Conservation (phyloP, 345 rosid genomes). For the Clausena lansium region DNA sequence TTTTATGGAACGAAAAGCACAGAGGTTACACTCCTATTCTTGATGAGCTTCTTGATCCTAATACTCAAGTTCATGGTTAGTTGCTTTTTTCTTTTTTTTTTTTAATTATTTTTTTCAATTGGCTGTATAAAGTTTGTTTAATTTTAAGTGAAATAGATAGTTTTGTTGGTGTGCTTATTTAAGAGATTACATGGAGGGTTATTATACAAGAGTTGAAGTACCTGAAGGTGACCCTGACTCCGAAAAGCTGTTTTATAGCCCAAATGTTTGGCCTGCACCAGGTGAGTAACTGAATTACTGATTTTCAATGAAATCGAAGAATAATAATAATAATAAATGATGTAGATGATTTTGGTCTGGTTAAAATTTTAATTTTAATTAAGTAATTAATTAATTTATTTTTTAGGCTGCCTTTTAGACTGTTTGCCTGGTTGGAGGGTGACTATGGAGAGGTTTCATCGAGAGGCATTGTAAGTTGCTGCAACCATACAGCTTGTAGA, state of each 20-base stretch:
- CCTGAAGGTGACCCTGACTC: slow-evolving; percentile 62
- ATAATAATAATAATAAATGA: no score
- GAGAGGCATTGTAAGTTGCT: slow-evolving; percentile 58
- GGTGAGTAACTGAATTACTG: slow-evolving; percentile 33
- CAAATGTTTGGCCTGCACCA: slow-evolving; percentile 72
- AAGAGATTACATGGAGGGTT: slow-evolving; percentile 96
- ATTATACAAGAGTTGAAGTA: slow-evolving; percentile 75
- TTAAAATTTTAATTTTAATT: background rate
- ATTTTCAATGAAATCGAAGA: background rate
- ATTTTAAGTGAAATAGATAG: background rate
- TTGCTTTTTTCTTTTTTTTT: background rate
- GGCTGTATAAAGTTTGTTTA: background rate
- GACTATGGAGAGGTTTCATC: slow-evolving; percentile 79
- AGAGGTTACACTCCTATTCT: slow-evolving; percentile 77
- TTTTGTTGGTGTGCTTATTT: background rate
- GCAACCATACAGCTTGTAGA: background rate
- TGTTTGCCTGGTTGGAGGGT: slow-evolving; percentile 77
- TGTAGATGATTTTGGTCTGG: no score
- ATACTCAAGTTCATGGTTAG: slow-evolving; percentile 56
- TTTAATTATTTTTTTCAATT: background rate
- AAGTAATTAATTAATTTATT: no score
- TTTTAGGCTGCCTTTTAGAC: slow-evolving; percentile 29
- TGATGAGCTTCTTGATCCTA: slow-evolving; percentile 71
- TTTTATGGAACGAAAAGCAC: slow-evolving; percentile 65
- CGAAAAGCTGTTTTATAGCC: slow-evolving; percentile 73